Percentiles rank a stretch among this genome's conserved stretches.
These are phyloP conservation scores for Pythium utonaiense DNA, from an alignment of 352 stramenopile genomes.

Conservation along the genomic window DNA sequence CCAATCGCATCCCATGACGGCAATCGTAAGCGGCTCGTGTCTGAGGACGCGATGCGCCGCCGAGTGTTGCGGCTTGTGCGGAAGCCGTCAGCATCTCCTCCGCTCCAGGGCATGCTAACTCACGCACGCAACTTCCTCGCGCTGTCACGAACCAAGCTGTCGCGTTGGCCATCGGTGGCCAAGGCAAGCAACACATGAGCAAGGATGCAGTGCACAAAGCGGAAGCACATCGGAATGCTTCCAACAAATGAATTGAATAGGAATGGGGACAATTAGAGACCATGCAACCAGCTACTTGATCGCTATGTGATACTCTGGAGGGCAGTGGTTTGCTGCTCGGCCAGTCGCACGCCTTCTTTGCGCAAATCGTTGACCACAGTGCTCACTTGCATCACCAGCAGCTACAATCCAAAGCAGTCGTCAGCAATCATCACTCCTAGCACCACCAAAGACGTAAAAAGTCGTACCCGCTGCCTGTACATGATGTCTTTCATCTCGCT, in stretches of 20 bases:
- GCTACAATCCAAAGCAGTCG: conserved; percentile 21
- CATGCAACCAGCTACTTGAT: no score
- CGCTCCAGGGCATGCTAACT: conserved; percentile 5
- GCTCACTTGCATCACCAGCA: conserved; percentile 62
- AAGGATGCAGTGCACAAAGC: no score
- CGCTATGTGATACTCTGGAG: conserved; percentile 58
- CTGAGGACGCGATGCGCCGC: not conserved
- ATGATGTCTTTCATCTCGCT: conserved; percentile 52
- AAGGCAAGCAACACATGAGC: not conserved
- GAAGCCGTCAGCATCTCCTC: not conserved
- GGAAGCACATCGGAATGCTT: not conserved
- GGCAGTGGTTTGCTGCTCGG: conserved; percentile 65
- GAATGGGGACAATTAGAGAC: no score
- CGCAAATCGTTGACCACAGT: conserved; percentile 58
- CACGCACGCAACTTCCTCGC: conserved; percentile 15
- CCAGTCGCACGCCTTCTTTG: conserved; percentile 68
- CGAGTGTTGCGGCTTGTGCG: conserved; percentile 10
- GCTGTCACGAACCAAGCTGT: conserved; percentile 7
- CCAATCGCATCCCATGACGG: not conserved
- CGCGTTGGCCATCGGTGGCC: conserved; percentile 1
- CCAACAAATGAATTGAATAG: not conserved
- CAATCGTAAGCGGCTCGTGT: not conserved
- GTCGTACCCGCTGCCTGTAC: conserved; percentile 42
- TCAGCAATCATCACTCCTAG: not conserved
- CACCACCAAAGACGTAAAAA: not conserved